Conservation (phyloP, 2,329 filamentous ascomycete species). For the Colletotrichum horii region DNA sequence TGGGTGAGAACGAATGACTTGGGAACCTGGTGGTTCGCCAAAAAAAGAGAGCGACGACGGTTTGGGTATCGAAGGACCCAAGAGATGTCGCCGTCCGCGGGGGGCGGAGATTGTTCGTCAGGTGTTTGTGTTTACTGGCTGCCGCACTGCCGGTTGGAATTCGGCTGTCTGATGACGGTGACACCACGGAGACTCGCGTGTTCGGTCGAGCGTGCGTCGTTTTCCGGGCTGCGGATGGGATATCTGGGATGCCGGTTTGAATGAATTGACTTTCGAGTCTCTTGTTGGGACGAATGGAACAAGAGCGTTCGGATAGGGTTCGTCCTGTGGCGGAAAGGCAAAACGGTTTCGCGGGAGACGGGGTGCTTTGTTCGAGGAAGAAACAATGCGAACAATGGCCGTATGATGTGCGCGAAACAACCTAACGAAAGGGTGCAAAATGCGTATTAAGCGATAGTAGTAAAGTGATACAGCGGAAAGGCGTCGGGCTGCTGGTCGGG, state of each 20-base stretch:
- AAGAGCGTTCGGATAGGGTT: neutral
- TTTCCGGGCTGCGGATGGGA: neutral
- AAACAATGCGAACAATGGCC: neutral
- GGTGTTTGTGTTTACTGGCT: constrained; percentile 1
- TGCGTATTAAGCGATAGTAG: constrained; percentile 12
- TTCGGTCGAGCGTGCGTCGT: neutral
- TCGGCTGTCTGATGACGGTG: neutral
- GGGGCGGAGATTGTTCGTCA: neutral
- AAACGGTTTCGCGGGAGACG: neutral
- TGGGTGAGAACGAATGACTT: neutral
- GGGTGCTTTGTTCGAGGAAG: neutral
- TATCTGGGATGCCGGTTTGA: neutral
- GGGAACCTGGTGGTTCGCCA: neutral
- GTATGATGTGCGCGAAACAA: neutral
- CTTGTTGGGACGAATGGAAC: constrained; percentile 3
- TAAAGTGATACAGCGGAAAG: neutral
- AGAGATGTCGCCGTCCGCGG: constrained; percentile 2
- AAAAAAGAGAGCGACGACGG: neutral
- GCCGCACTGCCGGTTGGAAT: neutral
- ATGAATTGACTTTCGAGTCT: neutral
- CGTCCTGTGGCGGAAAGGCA: neutral
- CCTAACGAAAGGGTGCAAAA: neutral
- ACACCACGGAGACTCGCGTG: neutral
- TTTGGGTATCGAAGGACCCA: neutral
- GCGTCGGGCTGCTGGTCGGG: neutral